phyloP scores from a whole-genome alignment of 1,284 basidiomycete species.

The Boletellus deceptivus region DNA sequence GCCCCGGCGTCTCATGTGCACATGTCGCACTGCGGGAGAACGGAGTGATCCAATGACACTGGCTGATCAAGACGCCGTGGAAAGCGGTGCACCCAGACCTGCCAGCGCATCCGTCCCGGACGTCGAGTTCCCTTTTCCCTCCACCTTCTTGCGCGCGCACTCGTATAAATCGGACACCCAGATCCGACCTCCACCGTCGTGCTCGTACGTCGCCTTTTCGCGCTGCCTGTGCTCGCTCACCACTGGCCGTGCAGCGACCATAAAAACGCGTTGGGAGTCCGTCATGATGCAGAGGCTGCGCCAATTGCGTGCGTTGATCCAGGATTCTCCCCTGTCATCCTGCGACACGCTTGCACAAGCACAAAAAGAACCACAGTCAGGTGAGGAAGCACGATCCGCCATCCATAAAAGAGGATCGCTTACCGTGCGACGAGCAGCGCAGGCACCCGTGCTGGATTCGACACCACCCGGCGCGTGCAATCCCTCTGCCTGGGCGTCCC shows the following conservation, averaged over 20 bases:
- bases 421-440: conserved; percentile 4
- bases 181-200: too few relatives aligned
- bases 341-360: neutral
- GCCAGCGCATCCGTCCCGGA: neutral
- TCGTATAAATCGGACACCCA: neutral
- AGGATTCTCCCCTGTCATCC: neutral
- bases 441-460: neutral
- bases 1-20: too few relatives aligned
- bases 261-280: neutral
- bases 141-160: too few relatives aligned
- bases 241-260: neutral
- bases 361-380: conserved; percentile 2
- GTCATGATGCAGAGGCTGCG: conserved; percentile 2
- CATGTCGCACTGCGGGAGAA: too few relatives aligned
- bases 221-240: neutral
- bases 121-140: neutral
- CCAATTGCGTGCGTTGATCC: conserved; percentile 1
- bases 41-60: neutral
- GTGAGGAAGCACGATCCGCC: conserved; percentile 7
- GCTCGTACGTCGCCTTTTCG: neutral
- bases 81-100: neutral
- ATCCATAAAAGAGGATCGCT: neutral
- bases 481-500: neutral
- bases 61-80: neutral
- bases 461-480: neutral